Base-by-base conservation (phyloP, 2,329 filamentous ascomycete species). In the Chalaropsis ovoidea region DNA sequence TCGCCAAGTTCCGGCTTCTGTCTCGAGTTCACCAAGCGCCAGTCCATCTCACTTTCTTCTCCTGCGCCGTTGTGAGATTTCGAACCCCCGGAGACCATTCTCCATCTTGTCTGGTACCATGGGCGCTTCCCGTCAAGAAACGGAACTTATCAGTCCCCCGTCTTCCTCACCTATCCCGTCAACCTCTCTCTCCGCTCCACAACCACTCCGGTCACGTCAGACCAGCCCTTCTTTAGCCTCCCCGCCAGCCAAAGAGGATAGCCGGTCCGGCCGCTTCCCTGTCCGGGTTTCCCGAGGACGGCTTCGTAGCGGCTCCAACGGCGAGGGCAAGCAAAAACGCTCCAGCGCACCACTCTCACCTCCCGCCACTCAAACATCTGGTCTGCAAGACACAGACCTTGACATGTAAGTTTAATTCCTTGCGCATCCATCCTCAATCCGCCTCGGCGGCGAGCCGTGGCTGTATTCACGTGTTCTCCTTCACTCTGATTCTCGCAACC, bases 211-310 rank as follows among this genome's bases (percentile, higher is more conserved):
- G 27, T 27, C 24, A 15, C 61, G 62, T 10, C 61, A 61, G 22
- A 52, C 61, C 19, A 60, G 22, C 47, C 27, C 43, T 49, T 49
- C 58, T 17, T 22, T 47, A n/a, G 19, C 52, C 22, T 24, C 63
- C 13, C 35, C 56, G 17, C 43, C 64, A 3, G 61, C 62, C 10
- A 49, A 61, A 22, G 66, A 67, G 31, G 63, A 67, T 35, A 54
- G 58, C 42, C 63, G 63, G 24, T 31, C 45, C 49, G 66, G 66
- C 24, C 58, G 66, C 10, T 67, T 67, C 39, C 66, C 66, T 13
- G 62, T 67, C 22, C 64, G 64, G 52, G 61, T 65, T 65, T 64
- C 63, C 13, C 63, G 63, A 41, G 66, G 64, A 17, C 58, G 65
- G 3, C 42, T 62, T 27, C 54, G 54, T 5, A 64, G n/a, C 52